Base-by-base conservation (phyloP, 495 filamentous ascomycete genomes). In the Durotheca rogersii region DNA sequence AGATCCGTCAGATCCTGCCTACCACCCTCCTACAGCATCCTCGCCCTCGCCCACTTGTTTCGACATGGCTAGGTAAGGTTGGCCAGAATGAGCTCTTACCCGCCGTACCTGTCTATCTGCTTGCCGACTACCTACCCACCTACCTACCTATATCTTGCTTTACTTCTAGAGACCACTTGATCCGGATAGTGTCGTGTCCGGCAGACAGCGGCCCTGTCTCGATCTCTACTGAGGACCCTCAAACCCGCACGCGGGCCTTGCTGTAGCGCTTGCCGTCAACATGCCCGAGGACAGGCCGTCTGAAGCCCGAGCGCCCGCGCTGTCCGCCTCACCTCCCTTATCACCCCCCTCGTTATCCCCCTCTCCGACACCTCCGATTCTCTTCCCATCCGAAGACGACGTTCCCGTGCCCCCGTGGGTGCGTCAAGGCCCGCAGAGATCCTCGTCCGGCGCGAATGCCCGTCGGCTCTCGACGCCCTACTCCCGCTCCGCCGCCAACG, bases 281-380 rank as follows among this genome's bases (percentile, higher is more conserved):
- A 68, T 68, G 66, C 60, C 61, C 30, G 41, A 47, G 19, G 56
- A 68, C 43, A 53, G 47, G 50, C 43, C 50, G 11, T 52, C 52
- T 41, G 58, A 60, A 23, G 58, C 58, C 27, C 57, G 50, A 25
- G 53, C 48, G 23, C 61, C 63, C 25, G 49, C 57, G 35, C 46
- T 66, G 11, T 59, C 64, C 14, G 12, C 43, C 38, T 41, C 47
- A 1, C 48, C 21, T 2, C 51, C 51, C 9, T 14, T 45, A 5
- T 49, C 33, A 6, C 50, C 53, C 7, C 53, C 50, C 15, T 59
- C 35, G 15, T 45, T 40, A 0, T 53, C 56, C 16, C 50, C 56
- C 12, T 27, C 23, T 9, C 23, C 23, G 23, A n/a, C 9, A 11
- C 23, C 23, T 27, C 44, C 56, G 14, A 38, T 39, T 19, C 53